Evolutionary conservation across 1,139 yeast species (phyloP), one percentile per base, ranked within the genome.

Genomic region (Lodderomyces beijingensis): DNA sequence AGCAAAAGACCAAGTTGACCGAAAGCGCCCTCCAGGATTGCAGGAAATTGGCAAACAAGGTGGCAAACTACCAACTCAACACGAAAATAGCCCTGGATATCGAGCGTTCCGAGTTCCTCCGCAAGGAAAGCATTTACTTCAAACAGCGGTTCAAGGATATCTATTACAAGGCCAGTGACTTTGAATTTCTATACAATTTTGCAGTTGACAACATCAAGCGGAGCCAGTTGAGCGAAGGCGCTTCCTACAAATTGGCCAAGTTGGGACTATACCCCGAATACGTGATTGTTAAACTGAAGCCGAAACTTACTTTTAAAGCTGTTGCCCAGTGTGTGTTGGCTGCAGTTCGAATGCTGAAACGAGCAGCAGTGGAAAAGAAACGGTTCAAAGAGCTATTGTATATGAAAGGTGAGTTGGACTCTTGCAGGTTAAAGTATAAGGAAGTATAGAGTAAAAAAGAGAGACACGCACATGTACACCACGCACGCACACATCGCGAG

Each of bases 311-410:
- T 1, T 61, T 74, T 36, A 58, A 50, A 32, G 47, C 44, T 15
- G 43, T 70, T 27, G 77, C 81, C 4, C 60, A 64, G 37, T 63
- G 70, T 40, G 85, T 79, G 4, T 53, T 80, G 40, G 82, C 85
- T 1, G 59, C 65, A 23, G 70, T 79, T 5, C 57, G 79, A 35
- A 60, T 81, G 16, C 66, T 59, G 43, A 67, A 60, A 28, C 51
- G 78, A 36, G 43, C 46, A 5, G 53, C 57, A 32, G 55, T 48
- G 11, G 31, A 27, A 8, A 31, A 27, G 6, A 16, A 16, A 5
- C 13, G 30, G 21, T 30, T 18, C 13, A 11, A 17, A 14, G 23
- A 33, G 12, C 17, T 33, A 20, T 16, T 13, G 12, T 17, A 20
- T 12, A 17, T 30, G 6, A 35, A 30, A 24, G 17, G 30, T 15